Base-by-base conservation (phyloP, 768 basidiomycete genomes). In the Tricholoma hemisulphureum region DNA sequence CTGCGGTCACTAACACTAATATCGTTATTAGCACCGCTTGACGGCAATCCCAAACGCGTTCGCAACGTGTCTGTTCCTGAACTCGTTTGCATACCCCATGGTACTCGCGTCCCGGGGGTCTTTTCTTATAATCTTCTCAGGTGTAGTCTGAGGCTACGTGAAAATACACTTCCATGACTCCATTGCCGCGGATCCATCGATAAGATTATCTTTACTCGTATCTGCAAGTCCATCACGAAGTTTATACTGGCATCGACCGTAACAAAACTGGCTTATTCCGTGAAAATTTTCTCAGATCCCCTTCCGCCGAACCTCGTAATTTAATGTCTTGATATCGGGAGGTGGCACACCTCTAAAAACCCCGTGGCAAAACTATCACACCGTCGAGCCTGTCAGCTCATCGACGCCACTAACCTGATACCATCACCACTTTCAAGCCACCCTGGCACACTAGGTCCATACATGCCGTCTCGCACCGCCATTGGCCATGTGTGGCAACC, bases 21-120 rank as follows among this genome's bases (percentile, higher is more conserved):
- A n/a, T n/a, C n/a, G 14, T 5, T 13, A 24, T 24, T 45, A 21
- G 18, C 45, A n/a, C 23, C 13, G 24, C 45, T 26, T 26, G 14
- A 46, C 45, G 37, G 32, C 32, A 55, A 56, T 49, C 34, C 55
- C 52, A 49, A 51, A 23, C 16, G 41, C 32, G 18, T 50, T 6
- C 31, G 20, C 54, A 60, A 56, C 58, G 53, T 59, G 58, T 41
- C 39, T 14, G 32, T 51, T 43, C 53, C 49, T 55, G 18, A 20
- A 52, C 31, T 31, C 24, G 3, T 29, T n/a, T 24, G 16, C 39
- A 21, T 43, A 43, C 23, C 10, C 43, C 8, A 45, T 29, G 20
- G 9, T 28, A 29, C 37, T 8, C 23, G 18, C 13, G 13, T 43
- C 34, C 35, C 28, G 10, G 43, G 11, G 16, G 43, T n/a, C n/a